These are phyloP conservation scores for Rhizophagus prolifer DNA, from an alignment of 192 early-diverging fungal genomes.

Conservation along the genomic window DNA sequence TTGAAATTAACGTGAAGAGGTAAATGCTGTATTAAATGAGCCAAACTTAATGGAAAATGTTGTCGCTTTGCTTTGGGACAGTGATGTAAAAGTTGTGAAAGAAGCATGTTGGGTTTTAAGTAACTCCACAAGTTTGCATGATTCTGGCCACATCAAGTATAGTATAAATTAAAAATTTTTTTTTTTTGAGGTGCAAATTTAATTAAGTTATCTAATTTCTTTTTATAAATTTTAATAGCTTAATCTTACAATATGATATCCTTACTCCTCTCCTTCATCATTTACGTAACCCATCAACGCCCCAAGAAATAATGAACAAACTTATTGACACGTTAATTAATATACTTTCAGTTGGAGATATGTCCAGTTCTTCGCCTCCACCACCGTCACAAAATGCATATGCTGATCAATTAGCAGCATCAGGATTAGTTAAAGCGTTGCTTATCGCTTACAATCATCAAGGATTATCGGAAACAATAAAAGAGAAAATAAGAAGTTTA, in stretches of 20 bases:
- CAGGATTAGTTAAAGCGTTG: constrained; percentile 7
- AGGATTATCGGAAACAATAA: not conserved
- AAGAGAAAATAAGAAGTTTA: constrained; percentile 10
- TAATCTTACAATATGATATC: constrained; percentile 14
- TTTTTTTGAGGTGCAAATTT: not conserved
- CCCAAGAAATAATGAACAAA: constrained; percentile 19
- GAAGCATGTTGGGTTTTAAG: constrained; percentile 23
- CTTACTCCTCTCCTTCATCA: constrained; percentile 10
- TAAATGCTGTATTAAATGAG: constrained; percentile 7
- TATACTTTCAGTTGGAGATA: constrained; percentile 18
- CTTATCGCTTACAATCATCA: not conserved
- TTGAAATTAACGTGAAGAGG: not conserved
- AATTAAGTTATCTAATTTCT: not conserved
- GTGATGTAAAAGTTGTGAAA: constrained; percentile 14
- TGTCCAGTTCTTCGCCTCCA: not conserved
- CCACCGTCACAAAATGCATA: not conserved
- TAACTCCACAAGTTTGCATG: constrained; percentile 13
- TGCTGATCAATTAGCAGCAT: not conserved
- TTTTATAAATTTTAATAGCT: not conserved
- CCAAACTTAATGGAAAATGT: constrained; percentile 4
- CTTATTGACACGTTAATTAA: constrained; percentile 17
- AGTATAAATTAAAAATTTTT: not conserved
- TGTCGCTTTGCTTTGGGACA: constrained; percentile 21
- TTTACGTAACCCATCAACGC: constrained; percentile 10
- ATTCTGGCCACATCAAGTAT: constrained; percentile 5